A percentile compares a stretch with the other conserved stretches of the same genome.
These are phyloP conservation scores for Niveomyces coronatus DNA, from an alignment of 2,329 filamentous ascomycete genomes.

Conservation along the genomic window DNA sequence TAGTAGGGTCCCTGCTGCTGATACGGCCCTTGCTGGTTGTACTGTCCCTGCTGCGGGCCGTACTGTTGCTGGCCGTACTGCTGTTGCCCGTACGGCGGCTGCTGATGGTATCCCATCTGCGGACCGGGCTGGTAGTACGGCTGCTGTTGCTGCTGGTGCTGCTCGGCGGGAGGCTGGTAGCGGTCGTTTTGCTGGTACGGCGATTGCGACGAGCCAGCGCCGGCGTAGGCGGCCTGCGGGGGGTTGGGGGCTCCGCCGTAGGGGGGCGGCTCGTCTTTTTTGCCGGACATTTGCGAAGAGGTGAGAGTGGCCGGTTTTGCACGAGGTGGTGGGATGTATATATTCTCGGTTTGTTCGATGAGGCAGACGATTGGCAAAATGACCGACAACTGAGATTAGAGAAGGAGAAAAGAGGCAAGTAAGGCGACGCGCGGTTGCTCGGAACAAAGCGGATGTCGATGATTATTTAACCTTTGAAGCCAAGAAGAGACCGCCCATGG, in stretches of 20 bases:
- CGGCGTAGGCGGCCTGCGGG: slow-evolving; percentile 35
- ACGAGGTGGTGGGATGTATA: neutral
- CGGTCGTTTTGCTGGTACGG: slow-evolving; percentile 17
- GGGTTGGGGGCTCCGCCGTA: slow-evolving; percentile 30
- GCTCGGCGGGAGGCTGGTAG: slow-evolving; percentile 20
- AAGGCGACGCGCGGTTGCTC: neutral
- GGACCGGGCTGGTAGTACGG: slow-evolving; percentile 30
- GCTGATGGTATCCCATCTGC: slow-evolving; percentile 35
- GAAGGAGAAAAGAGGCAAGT: neutral
- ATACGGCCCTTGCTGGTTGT: slow-evolving; percentile 5
- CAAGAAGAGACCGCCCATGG: slow-evolving; percentile 1
- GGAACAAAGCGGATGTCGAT: neutral
- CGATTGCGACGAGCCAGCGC: slow-evolving; percentile 28
- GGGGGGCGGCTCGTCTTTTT: slow-evolving; percentile 39
- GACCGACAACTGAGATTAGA: neutral
- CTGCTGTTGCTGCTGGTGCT: slow-evolving; percentile 17
- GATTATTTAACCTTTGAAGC: slow-evolving; percentile 6
- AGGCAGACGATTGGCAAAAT: no score
- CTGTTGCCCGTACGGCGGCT: slow-evolving; percentile 26
- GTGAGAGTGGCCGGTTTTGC: slow-evolving; percentile 3
- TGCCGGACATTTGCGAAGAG: slow-evolving; percentile 29
- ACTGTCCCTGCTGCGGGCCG: slow-evolving; percentile 13
- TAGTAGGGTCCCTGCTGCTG: slow-evolving; percentile 23
- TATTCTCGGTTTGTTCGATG: neutral
- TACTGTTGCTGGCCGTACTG: slow-evolving; percentile 33